A percentile compares a stretch with the other conserved stretches of the same genome.
phyloP scores from a whole-genome alignment of 805 yeast genomes.

The Candida sanyiensis region DNA sequence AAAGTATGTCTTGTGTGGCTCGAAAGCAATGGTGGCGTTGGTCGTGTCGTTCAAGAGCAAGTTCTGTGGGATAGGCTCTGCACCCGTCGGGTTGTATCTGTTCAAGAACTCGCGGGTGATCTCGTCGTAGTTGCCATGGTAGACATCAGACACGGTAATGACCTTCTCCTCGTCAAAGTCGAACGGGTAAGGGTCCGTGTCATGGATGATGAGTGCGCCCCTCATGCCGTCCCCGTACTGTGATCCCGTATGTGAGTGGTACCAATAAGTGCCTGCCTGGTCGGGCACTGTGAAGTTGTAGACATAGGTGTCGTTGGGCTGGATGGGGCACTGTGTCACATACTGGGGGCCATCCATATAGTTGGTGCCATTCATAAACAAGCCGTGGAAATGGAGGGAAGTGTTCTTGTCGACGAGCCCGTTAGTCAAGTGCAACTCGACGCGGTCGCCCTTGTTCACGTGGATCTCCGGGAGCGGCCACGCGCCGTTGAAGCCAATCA shows the following conservation, averaged over 20 bases:
- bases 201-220: slow-evolving; percentile 63
- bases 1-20: slow-evolving; percentile 56
- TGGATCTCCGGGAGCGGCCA: slow-evolving; percentile 75
- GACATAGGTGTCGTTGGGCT: slow-evolving; percentile 57
- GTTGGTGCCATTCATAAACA: slow-evolving; percentile 55
- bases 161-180: slow-evolving; percentile 57
- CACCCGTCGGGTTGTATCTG: slow-evolving; percentile 77
- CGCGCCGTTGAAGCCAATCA: slow-evolving; percentile 61
- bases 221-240: slow-evolving; percentile 78
- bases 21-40: slow-evolving; percentile 49
- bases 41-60: slow-evolving; percentile 59
- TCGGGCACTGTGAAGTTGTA: slow-evolving; percentile 65
- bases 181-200: slow-evolving; percentile 42
- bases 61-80: slow-evolving; percentile 74
- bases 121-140: slow-evolving; percentile 47
- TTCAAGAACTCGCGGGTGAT: slow-evolving; percentile 46
- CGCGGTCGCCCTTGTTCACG: slow-evolving; percentile 57
- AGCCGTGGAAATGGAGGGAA: slow-evolving; percentile 74
- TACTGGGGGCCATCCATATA: slow-evolving; percentile 77
- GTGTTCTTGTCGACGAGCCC: slow-evolving; percentile 49
- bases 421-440: slow-evolving; percentile 55
- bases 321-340: slow-evolving; percentile 77
- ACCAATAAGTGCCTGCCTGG: slow-evolving; percentile 80
- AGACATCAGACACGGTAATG: slow-evolving; percentile 57
- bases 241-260: slow-evolving; percentile 72